Evolutionary conservation across 352 stramenopile genomes (phyloP).

Genomic region (Phytophthora gonapodyides): DNA sequence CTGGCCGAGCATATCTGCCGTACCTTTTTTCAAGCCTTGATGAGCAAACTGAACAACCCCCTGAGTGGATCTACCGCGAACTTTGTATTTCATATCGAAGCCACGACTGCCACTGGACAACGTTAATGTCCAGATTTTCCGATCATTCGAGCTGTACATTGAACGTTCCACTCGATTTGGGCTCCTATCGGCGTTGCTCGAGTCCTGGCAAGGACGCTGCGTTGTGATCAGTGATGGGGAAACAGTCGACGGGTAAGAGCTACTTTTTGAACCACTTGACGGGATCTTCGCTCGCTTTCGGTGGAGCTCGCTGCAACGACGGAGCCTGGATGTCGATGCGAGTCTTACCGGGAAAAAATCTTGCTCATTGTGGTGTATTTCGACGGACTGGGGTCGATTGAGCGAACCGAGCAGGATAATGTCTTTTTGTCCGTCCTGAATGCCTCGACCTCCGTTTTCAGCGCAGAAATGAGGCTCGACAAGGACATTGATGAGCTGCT

Average conservation of each 20-base stretch:
- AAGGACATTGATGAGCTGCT: conserved; percentile 67
- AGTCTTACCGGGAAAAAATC: conserved; percentile 36
- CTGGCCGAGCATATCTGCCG: too few relatives aligned
- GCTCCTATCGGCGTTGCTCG: conserved; percentile 38
- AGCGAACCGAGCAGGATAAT: conserved; percentile 66
- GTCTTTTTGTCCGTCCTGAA: conserved; percentile 66
- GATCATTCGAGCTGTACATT: conserved; percentile 47
- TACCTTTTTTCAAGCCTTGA: too few relatives aligned
- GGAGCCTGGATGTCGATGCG: conserved; percentile 51
- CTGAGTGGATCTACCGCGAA: conserved; percentile 38
- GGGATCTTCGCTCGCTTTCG: conserved; percentile 75
- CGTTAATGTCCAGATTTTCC: conserved; percentile 5
- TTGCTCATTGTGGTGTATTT: conserved; percentile 68
- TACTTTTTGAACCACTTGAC: conserved; percentile 86
- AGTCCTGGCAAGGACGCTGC: too few relatives aligned
- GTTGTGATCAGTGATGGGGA: conserved; percentile 51
- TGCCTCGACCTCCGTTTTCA: conserved; percentile 56
- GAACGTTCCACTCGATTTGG: conserved; percentile 52
- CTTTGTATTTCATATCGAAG: conserved; percentile 23
- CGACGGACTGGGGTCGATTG: conserved; percentile 65
- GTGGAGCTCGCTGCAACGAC: conserved; percentile 49
- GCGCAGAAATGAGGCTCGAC: conserved; percentile 67
- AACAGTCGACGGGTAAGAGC: conserved; percentile 85
- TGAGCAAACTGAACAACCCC: too few relatives aligned
- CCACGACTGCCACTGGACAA: background rate